These are phyloP conservation scores for Oehlia diaphana DNA, from an alignment of 192 early-diverging fungal genomes.

Conservation along the genomic window DNA sequence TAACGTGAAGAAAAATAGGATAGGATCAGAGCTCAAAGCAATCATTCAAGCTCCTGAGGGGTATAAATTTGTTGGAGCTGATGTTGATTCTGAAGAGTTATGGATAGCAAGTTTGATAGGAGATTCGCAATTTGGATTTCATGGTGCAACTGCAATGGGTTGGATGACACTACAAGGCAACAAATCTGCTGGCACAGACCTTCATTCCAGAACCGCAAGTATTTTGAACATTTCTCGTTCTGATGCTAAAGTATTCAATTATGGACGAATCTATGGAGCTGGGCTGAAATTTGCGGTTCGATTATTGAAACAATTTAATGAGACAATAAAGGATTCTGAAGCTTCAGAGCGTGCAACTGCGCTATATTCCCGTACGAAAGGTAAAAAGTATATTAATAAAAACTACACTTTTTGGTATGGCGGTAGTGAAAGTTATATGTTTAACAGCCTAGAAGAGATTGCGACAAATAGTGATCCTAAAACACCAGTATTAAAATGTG, in stretches of 20 bases:
- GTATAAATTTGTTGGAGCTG: conserved; percentile 90
- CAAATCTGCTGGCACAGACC: conserved; percentile 83
- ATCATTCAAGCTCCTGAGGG: conserved; percentile 81
- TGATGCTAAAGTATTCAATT: conserved; percentile 94
- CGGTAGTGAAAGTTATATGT: conserved; percentile 92
- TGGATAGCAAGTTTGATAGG: conserved; percentile 96
- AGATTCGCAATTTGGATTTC: conserved; percentile 90
- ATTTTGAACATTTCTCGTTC: conserved; percentile 87
- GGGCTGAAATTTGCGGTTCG: conserved; percentile 79
- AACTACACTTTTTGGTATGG: conserved; percentile 72
- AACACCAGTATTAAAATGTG: conserved; percentile 87
- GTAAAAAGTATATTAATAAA: conserved; percentile 47
- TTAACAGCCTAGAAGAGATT: conserved; percentile 86
- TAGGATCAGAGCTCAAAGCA: conserved; percentile 94
- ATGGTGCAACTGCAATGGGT: conserved; percentile 90
- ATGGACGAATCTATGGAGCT: conserved; percentile 94
- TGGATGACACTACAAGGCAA: conserved; percentile 98
- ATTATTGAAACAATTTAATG: conserved; percentile 78
- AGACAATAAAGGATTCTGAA: conserved; percentile 62
- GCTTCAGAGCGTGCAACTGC: conserved; percentile 65
- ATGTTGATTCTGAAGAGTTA: conserved; percentile 95
- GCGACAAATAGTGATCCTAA: conserved; percentile 68
- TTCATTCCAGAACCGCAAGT: conserved; percentile 89
- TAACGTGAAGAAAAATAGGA: conserved; percentile 84
- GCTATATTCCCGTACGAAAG: conserved; percentile 86